phyloP scores from a whole-genome alignment of 306 rosid species.

The Begonia fuchsioides region DNA sequence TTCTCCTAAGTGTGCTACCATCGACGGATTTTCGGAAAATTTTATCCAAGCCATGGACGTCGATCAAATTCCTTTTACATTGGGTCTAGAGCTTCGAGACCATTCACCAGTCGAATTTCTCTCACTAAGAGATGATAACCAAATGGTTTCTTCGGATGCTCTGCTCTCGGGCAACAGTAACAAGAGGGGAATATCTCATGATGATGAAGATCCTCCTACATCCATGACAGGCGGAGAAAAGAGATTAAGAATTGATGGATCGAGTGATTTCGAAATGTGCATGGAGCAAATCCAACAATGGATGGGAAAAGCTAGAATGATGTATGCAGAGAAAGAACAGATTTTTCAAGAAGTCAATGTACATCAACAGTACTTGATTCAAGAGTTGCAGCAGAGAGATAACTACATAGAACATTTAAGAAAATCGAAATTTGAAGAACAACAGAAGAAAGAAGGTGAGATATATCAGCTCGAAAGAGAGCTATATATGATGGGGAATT shows the following conservation, averaged over 20 bases:
- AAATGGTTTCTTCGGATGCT: conserved; percentile 32
- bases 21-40: conserved; percentile 53
- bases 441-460: conserved; percentile 49
- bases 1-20: conserved; percentile 30
- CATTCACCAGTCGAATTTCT: conserved; percentile 40
- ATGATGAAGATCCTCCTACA: conserved; percentile 35
- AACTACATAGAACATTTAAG: conserved; percentile 38
- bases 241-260: conserved; percentile 47
- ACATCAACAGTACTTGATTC: conserved; percentile 33
- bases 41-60: conserved; percentile 45
- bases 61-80: conserved; percentile 26
- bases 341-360: conserved; percentile 28
- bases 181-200: conserved; percentile 53
- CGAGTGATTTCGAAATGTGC: conserved; percentile 37
- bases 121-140: conserved; percentile 50
- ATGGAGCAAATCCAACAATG: conserved; percentile 48
- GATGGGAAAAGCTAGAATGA: conserved; percentile 56
- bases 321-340: conserved; percentile 45
- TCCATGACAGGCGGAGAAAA: conserved; percentile 43
- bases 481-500: conserved; percentile 50
- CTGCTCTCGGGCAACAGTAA: conserved; percentile 51
- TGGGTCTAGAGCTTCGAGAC: conserved; percentile 59
- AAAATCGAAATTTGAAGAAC: conserved; percentile 50
- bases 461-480: conserved; percentile 57
- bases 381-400: conserved; percentile 61